These are phyloP conservation scores for Nannochloropsis granulata DNA, from an alignment of 108 stramenopile genomes.

Conservation along the genomic window DNA sequence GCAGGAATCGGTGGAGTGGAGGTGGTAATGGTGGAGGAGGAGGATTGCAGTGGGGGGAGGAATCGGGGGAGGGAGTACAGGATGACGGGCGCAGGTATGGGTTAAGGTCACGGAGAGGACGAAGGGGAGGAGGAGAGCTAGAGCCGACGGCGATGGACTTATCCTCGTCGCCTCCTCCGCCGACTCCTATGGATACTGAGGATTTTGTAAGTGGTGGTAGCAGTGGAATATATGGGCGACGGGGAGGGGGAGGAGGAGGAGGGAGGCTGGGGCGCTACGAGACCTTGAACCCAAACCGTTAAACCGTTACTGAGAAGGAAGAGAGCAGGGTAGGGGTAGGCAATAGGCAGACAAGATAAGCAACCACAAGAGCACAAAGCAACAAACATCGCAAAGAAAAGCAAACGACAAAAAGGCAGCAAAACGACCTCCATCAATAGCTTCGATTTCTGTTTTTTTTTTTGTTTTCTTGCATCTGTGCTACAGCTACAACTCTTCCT, in stretches of 20 bases:
- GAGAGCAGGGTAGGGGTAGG: too few relatives aligned
- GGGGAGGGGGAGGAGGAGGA: too few relatives aligned
- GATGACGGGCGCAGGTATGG: neutral
- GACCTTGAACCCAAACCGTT: neutral
- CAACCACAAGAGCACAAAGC: too few relatives aligned
- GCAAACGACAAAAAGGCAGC: too few relatives aligned
- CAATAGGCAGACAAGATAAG: too few relatives aligned
- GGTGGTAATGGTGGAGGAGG: neutral
- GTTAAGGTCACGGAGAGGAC: neutral
- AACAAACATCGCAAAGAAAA: too few relatives aligned
- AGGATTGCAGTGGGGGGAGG: neutral
- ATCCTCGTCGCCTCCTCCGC: neutral
- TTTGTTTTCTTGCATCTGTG: too few relatives aligned
- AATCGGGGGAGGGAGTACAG: neutral
- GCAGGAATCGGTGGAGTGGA: neutral
- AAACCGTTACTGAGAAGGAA: too few relatives aligned
- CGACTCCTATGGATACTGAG: neutral
- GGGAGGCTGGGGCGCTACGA: neutral
- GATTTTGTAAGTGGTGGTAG: neutral
- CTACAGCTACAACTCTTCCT: too few relatives aligned
- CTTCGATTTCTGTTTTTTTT: too few relatives aligned
- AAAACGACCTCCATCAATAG: too few relatives aligned
- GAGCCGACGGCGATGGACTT: neutral
- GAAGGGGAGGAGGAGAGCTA: neutral
- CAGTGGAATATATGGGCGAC: neutral